A percentile compares a stretch with the other conserved stretches of the same genome.
Evolutionary conservation across 208 protist genomes (phyloP).

Genomic region (Leishmania braziliensis): DNA sequence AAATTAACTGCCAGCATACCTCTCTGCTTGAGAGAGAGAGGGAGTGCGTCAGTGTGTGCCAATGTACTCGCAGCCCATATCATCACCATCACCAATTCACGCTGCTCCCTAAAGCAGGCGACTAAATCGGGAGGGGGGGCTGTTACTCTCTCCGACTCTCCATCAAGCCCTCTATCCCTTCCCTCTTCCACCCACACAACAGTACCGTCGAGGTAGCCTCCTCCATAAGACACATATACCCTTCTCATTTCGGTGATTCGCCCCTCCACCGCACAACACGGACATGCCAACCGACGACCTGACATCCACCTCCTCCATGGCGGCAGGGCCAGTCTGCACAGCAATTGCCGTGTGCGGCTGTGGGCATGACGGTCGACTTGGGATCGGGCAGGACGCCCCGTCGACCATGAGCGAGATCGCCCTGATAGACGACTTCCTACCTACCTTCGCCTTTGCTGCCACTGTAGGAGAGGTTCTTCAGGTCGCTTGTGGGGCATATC

Average conservation of each 20-base stretch:
- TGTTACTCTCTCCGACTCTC: not conserved
- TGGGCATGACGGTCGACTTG: conserved; percentile 79
- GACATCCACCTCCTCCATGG: not conserved
- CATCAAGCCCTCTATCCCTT: too few species aligned
- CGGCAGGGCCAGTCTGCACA: not conserved
- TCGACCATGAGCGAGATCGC: conserved; percentile 16
- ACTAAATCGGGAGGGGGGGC: not conserved
- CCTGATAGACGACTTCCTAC: conserved; percentile 34
- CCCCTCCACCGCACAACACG: not conserved
- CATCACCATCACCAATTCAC: not conserved
- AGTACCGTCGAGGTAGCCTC: not conserved
- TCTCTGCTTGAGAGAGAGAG: not conserved
- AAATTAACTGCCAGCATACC: not conserved
- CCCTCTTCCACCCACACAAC: not conserved
- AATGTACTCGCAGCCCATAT: not conserved
- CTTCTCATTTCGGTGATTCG: not conserved
- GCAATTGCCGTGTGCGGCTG: conserved; percentile 79
- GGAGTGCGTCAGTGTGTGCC: not conserved
- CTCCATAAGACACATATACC: not conserved
- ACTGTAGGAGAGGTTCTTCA: conserved; percentile 25
- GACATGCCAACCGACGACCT: not conserved
- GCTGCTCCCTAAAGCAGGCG: not conserved
- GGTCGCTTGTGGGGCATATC: conserved; percentile 79
- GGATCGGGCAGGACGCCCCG: conserved; percentile 41
- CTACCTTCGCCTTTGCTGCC: not conserved